These are phyloP conservation scores for Suillus alpinus DNA, from an alignment of 768 basidiomycete species.

Conservation along the genomic window DNA sequence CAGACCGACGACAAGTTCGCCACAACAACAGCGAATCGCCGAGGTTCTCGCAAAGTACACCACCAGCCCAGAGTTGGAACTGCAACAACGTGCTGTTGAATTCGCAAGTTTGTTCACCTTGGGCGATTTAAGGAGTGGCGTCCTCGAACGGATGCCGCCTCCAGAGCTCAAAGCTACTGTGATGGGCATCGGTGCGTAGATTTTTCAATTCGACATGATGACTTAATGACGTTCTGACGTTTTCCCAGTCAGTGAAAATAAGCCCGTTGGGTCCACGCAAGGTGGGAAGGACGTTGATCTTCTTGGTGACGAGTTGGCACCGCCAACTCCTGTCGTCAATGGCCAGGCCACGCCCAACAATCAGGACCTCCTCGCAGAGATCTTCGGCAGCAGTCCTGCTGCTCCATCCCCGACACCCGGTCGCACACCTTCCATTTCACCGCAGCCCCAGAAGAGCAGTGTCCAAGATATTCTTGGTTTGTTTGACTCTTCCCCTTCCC, in stretches of 20 bases:
- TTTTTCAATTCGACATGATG: neutral
- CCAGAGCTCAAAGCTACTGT: conserved; percentile 98
- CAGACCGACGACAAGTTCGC: conserved; percentile 60
- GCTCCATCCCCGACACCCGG: conserved; percentile 25
- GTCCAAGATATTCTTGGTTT: conserved; percentile 91
- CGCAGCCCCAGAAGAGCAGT: conserved; percentile 51
- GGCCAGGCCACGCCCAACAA: conserved; percentile 55
- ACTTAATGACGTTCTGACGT: neutral
- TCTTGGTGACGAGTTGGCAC: conserved; percentile 69
- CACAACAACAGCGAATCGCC: conserved; percentile 77
- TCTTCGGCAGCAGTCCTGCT: conserved; percentile 65
- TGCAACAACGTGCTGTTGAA: conserved; percentile 95
- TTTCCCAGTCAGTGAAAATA: conserved; percentile 84
- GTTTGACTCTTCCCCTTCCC: conserved; percentile 56
- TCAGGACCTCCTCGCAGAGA: conserved; percentile 88
- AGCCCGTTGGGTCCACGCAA: conserved; percentile 89
- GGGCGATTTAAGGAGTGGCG: conserved; percentile 75
- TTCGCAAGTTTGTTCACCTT: conserved; percentile 83
- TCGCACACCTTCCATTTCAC: conserved; percentile 39
- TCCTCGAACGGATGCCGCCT: conserved; percentile 97
- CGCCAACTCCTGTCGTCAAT: conserved; percentile 41
- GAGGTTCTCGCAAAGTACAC: conserved; percentile 79
- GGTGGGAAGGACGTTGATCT: conserved; percentile 80
- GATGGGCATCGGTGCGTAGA: conserved; percentile 76
- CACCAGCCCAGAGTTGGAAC: conserved; percentile 87